Evolutionary conservation across 208 protist species (phyloP).

Genomic region (Wallacemonas sp.): DNA sequence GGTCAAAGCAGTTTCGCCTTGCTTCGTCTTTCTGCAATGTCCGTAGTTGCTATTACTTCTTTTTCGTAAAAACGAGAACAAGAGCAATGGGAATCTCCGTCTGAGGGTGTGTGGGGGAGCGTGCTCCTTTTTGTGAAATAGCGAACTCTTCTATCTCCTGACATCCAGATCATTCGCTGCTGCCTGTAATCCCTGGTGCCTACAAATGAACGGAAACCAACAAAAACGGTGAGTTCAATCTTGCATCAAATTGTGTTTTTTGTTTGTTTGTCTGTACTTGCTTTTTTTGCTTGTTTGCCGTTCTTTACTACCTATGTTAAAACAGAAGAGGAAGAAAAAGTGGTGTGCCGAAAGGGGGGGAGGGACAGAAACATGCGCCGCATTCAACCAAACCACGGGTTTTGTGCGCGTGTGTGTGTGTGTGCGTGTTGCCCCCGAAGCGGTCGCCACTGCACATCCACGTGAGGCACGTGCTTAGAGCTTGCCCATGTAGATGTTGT

Average conservation of each 20-base stretch:
- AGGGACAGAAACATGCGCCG: not conserved
- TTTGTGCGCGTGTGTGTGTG: not conserved
- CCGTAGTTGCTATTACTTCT: too few relatives aligned
- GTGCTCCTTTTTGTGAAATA: not conserved
- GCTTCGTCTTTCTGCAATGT: too few relatives aligned
- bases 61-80: too few relatives aligned
- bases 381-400: slow-evolving; percentile 7
- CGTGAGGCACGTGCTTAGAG: slow-evolving; percentile 33
- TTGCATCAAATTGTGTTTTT: not conserved
- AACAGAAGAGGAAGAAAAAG: slow-evolving; percentile 16
- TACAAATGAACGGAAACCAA: slow-evolving; percentile 15
- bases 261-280: not conserved
- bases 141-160: not conserved
- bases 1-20: too few relatives aligned
- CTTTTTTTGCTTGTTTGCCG: not conserved
- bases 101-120: not conserved
- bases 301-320: slow-evolving; percentile 13
- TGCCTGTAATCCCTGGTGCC: slow-evolving; percentile 10
- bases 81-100: too few relatives aligned
- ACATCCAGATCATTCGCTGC: not conserved
- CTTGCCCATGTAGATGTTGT: slow-evolving; percentile 95
- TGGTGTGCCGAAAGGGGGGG: not conserved
- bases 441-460: not conserved
- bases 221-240: not conserved
- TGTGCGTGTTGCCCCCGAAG: not conserved